Evolutionary conservation across 2,329 filamentous ascomycete species (phyloP).

Genomic region (Aureobasidium sp.): DNA sequence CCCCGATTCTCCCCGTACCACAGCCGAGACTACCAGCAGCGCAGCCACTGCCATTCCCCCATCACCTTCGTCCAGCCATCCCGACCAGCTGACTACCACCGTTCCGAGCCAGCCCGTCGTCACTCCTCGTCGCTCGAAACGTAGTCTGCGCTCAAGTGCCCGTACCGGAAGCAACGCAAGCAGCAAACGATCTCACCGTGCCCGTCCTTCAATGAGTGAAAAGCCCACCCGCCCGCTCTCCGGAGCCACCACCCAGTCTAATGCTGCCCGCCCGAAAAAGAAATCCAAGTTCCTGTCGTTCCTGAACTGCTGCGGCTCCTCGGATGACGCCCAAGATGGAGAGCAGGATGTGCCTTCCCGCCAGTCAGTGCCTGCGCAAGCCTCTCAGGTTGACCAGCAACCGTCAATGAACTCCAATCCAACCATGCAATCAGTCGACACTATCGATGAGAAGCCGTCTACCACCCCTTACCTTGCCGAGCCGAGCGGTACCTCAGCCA

Average conservation of each 20-base stretch:
- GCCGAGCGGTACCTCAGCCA: slow-evolving; percentile 10
- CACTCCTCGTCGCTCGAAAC: slow-evolving; percentile 22
- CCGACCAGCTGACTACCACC: not conserved
- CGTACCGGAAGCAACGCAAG: slow-evolving; percentile 38
- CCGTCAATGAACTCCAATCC: slow-evolving; percentile 45
- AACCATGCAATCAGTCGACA: slow-evolving; percentile 41
- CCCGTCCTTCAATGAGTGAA: slow-evolving; percentile 28
- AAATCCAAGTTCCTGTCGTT: slow-evolving; percentile 41
- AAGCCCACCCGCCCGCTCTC: slow-evolving; percentile 29
- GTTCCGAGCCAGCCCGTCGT: not conserved
- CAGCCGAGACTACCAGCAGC: slow-evolving; percentile 3
- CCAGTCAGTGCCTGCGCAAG: slow-evolving; percentile 30
- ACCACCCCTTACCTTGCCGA: slow-evolving; percentile 10
- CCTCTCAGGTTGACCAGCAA: slow-evolving; percentile 35
- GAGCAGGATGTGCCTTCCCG: slow-evolving; percentile 45
- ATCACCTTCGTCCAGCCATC: not conserved
- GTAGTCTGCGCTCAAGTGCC: slow-evolving; percentile 31
- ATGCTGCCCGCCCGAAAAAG: slow-evolving; percentile 28
- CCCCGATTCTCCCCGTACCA: not conserved
- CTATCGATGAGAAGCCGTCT: slow-evolving; percentile 35
- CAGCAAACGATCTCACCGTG: slow-evolving; percentile 36
- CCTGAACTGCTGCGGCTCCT: slow-evolving; percentile 58
- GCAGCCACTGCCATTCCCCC: not conserved
- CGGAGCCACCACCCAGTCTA: slow-evolving; percentile 22
- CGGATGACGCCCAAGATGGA: slow-evolving; percentile 50